These are phyloP conservation scores for Paraconiothyrium sp. DNA, from an alignment of 2,329 filamentous ascomycete species.

Conservation along the genomic window DNA sequence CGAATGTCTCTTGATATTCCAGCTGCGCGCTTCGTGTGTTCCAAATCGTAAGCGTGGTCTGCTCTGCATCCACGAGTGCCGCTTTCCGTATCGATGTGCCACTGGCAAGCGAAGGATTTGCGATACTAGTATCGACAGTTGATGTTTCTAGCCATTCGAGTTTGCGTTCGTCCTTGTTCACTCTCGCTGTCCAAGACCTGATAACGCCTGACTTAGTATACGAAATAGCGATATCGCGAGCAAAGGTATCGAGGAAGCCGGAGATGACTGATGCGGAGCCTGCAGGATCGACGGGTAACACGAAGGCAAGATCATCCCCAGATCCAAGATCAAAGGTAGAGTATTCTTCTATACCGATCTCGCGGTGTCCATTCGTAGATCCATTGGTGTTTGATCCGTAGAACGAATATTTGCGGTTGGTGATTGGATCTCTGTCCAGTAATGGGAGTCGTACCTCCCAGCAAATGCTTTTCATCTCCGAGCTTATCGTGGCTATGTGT, in stretches of 20 bases:
- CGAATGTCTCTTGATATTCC: slow-evolving; percentile 81
- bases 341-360: slow-evolving; percentile 69
- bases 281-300: slow-evolving; percentile 87
- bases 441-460: slow-evolving; percentile 78
- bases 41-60: slow-evolving; percentile 87
- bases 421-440: slow-evolving; percentile 38
- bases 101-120: slow-evolving; percentile 78
- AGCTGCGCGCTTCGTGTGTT: slow-evolving; percentile 83
- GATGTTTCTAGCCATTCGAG: slow-evolving; percentile 87
- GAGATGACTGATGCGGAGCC: slow-evolving; percentile 76
- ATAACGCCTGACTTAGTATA: slow-evolving; percentile 80
- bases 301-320: slow-evolving; percentile 62
- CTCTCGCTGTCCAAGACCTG: slow-evolving; percentile 84
- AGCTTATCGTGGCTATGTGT: slow-evolving; percentile 84
- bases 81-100: slow-evolving; percentile 88
- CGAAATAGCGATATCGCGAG: slow-evolving; percentile 84
- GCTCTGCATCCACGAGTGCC: slow-evolving; percentile 77
- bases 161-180: slow-evolving; percentile 67
- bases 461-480: slow-evolving; percentile 78
- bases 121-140: slow-evolving; percentile 79
- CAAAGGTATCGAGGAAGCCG: slow-evolving; percentile 85
- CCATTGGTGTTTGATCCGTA: slow-evolving; percentile 34
- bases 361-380: slow-evolving; percentile 39
- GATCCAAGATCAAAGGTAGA: slow-evolving; percentile 74
- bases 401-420: slow-evolving; percentile 39